A percentile compares a stretch with the other conserved stretches of the same genome.
phyloP scores from a whole-genome alignment of 768 basidiomycete genomes.

The Cystoderma amianthinum region DNA sequence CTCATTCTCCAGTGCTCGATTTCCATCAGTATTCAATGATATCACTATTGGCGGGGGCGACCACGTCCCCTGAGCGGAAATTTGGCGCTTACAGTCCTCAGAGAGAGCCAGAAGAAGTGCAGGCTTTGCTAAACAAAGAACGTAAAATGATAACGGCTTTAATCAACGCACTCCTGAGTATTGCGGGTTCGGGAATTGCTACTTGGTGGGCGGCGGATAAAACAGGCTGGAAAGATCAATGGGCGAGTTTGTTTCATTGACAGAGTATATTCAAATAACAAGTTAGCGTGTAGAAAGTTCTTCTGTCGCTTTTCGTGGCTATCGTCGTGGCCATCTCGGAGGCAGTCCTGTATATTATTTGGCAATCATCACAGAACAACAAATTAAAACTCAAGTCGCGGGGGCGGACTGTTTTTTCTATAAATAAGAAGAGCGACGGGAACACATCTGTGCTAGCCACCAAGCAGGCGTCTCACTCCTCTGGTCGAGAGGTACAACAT shows the following conservation, averaged over 20 bases:
- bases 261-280: neutral
- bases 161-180: constrained; percentile 65
- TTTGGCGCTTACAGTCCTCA: constrained; percentile 48
- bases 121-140: constrained; percentile 42
- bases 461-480: too few relatives aligned
- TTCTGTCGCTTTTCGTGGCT: constrained; percentile 55
- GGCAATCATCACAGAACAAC: constrained; percentile 45
- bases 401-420: neutral
- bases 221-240: constrained; percentile 64
- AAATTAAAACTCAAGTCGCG: constrained; percentile 8
- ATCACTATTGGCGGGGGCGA: constrained; percentile 68
- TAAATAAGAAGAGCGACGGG: neutral
- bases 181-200: constrained; percentile 59
- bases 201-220: constrained; percentile 68
- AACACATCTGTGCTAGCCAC: neutral
- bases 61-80: constrained; percentile 70
- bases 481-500: neutral
- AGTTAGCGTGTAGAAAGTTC: constrained; percentile 37
- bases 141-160: constrained; percentile 62
- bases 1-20: constrained; percentile 36
- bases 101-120: constrained; percentile 39
- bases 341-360: constrained; percentile 64
- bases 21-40: constrained; percentile 61
- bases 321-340: constrained; percentile 68
- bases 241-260: constrained; percentile 42